Evolutionary conservation across 1,284 basidiomycete genomes (phyloP), one percentile per base, ranked within the genome.

Genomic region (Heterobasidion irregulare): DNA sequence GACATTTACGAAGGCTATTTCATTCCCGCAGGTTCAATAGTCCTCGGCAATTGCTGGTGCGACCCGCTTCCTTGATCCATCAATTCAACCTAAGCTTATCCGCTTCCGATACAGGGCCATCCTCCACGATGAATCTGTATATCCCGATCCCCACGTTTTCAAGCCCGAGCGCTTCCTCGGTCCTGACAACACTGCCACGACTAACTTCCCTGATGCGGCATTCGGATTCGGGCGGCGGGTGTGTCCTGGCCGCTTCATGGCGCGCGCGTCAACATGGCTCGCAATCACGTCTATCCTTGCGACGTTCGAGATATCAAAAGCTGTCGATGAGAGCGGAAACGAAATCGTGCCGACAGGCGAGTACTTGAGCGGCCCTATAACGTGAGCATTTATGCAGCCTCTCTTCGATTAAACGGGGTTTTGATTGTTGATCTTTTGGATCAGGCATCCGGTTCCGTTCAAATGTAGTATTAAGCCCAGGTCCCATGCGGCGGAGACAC

Each of bases 221-320:
- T 64, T 64, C 52, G 63, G 63, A 33, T 64, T 64, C 52, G 63
- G 63, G 15, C 55, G 59, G 8, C 53, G 68, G 16, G 8, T 19
- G 12, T 56, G 54, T 16, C 54, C 54, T n/a, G 54, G 54, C 26
- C 19, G 19, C n/a, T 18, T 50, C 34, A 33, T 57, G 18, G 53
- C 56, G 32, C 61, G 65, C 9, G 61, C 58, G 0, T 56, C 61
- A 9, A 26, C 65, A 2, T 66, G 61, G 46, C 58, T 66, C 33
- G 57, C 58, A 5, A 58, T 63, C 34, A 63, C 62, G 8, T 62
- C 56, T 49, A 57, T 53, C 26, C 26, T 43, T n/a, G 7, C n/a
- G 16, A 16, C 13, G 8, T 44, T 32, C 6, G 16, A 33, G 7
- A 2, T 15, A 9, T 49, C n/a, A 2, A 49, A 12, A 12, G 5